Percentiles rank a stretch among this genome's conserved stretches.
These are phyloP conservation scores for Pyricularia grisea DNA, from an alignment of 2,329 filamentous ascomycete genomes.

Conservation along the genomic window DNA sequence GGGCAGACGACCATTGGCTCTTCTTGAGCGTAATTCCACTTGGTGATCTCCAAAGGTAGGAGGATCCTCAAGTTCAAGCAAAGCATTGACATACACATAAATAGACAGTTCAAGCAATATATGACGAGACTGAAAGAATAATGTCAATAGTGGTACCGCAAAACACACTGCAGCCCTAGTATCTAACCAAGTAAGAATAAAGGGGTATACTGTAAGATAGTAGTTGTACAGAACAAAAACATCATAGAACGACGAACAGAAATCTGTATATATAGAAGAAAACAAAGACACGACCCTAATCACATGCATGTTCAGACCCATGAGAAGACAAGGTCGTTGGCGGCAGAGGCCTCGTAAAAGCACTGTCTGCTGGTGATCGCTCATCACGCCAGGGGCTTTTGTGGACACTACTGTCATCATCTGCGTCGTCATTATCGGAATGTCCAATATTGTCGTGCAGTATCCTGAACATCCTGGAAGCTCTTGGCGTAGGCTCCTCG, in stretches of 20 bases:
- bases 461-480: conserved; percentile 2
- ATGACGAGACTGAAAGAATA: neutral
- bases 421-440: neutral
- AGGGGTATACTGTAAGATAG: conserved; percentile 1
- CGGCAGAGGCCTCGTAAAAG: neutral
- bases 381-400: conserved; percentile 4
- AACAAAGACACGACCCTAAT: neutral
- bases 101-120: neutral
- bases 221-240: neutral
- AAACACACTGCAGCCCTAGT: neutral
- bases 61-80: neutral
- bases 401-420: neutral
- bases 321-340: neutral
- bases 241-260: neutral
- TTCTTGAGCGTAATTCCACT: neutral
- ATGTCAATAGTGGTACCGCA: neutral
- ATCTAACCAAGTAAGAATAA: conserved; percentile 1
- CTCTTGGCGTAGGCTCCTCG: conserved; percentile 4
- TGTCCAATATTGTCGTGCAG: neutral
- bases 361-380: neutral
- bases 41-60: neutral
- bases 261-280: neutral
- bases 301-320: neutral
- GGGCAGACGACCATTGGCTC: neutral
- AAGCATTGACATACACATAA: neutral